These are phyloP conservation scores for Monilinia fructigena DNA, from an alignment of 2,329 filamentous ascomycete species.

Conservation along the genomic window DNA sequence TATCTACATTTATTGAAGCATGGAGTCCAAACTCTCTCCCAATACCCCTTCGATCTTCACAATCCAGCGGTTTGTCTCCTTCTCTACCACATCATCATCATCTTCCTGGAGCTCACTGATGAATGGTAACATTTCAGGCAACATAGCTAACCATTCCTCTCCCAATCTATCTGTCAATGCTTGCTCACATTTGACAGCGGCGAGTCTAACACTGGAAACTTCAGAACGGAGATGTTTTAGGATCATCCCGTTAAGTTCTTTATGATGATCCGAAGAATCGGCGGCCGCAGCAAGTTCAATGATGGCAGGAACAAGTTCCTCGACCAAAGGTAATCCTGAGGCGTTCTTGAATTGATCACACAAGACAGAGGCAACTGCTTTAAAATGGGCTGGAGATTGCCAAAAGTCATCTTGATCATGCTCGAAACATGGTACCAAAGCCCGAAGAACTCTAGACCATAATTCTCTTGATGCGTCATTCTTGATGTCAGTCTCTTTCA, in stretches of 20 bases:
- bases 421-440: slow-evolving; percentile 73
- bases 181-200: slow-evolving; percentile 79
- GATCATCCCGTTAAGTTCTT: slow-evolving; percentile 77
- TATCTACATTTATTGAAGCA: slow-evolving; percentile 67
- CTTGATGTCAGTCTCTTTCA: slow-evolving; percentile 49
- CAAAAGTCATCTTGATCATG: slow-evolving; percentile 95
- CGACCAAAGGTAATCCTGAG: slow-evolving; percentile 44
- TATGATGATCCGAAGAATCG: slow-evolving; percentile 85
- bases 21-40: slow-evolving; percentile 86
- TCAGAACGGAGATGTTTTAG: slow-evolving; percentile 77
- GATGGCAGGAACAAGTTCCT: slow-evolving; percentile 69
- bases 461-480: slow-evolving; percentile 56
- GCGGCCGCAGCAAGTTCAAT: slow-evolving; percentile 77
- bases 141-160: slow-evolving; percentile 87
- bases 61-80: slow-evolving; percentile 88
- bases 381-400: slow-evolving; percentile 87
- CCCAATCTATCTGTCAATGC: slow-evolving; percentile 75
- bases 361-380: slow-evolving; percentile 66
- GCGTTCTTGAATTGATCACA: slow-evolving; percentile 62
- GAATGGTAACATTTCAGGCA: slow-evolving; percentile 94
- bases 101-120: slow-evolving; percentile 96
- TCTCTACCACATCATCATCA: slow-evolving; percentile 89
- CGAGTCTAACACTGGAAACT: slow-evolving; percentile 69
- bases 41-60: slow-evolving; percentile 83
- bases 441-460: slow-evolving; percentile 67